Evolutionary conservation across 2,329 filamentous ascomycete genomes (phyloP).

Genomic region (Trichoderma afroharzianum): DNA sequence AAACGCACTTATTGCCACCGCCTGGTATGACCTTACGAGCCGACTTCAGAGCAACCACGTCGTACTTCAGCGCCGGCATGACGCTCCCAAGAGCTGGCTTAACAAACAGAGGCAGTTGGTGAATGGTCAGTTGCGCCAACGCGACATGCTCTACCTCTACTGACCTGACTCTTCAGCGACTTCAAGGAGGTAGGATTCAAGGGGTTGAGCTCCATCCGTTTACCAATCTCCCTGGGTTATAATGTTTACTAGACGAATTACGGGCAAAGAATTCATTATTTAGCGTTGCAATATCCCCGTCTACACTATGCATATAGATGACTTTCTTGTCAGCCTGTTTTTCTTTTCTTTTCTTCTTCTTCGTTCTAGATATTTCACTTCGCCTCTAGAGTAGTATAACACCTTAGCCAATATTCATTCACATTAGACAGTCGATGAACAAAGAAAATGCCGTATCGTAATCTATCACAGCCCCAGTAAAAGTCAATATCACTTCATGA

Average conservation of each 20-base stretch:
- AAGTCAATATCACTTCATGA: background rate
- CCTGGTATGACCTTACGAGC: constrained; percentile 79
- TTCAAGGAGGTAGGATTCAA: constrained; percentile 43
- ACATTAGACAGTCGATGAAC: background rate
- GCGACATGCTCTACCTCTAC: constrained; percentile 43
- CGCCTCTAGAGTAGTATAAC: background rate
- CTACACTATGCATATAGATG: background rate
- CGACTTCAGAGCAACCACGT: constrained; percentile 81
- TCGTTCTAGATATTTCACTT: background rate
- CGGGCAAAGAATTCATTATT: background rate
- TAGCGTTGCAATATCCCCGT: background rate
- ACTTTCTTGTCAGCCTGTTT: background rate
- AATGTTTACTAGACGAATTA: background rate
- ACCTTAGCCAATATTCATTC: background rate
- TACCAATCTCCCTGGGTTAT: background rate
- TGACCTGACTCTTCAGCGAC: constrained; percentile 42
- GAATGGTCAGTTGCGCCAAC: constrained; percentile 50
- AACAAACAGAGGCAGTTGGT: constrained; percentile 76
- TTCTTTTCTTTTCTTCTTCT: background rate
- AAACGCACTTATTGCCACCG: constrained; percentile 73
- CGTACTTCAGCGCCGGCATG: constrained; percentile 68
- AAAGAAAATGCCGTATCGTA: background rate
- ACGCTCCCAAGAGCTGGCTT: constrained; percentile 76
- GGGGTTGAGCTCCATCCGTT: constrained; percentile 27
- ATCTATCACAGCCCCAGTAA: background rate